Evolutionary conservation across 306 rosid genomes (phyloP), one percentile per base, ranked within the genome.

Genomic region (Calophaca sinica): DNA sequence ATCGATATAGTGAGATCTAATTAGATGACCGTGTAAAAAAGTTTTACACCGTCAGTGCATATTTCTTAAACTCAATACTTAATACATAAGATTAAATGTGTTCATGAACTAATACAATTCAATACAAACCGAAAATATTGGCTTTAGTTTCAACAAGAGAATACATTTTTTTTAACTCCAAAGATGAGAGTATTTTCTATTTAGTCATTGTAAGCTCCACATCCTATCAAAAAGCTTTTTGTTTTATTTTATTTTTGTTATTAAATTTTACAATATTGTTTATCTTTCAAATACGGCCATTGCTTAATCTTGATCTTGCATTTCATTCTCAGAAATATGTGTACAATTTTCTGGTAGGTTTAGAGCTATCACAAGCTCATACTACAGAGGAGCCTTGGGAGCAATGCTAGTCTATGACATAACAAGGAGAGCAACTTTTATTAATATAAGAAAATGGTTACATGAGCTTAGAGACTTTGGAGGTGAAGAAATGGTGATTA

Each of bases 291-390:
- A 2, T 35, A 38, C 32, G 6, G 4, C 6, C 31, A 68, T 57
- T 65, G 38, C 15, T 46, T 70, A 29, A 50, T 39, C 31, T 31
- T 74, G 71, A 68, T 66, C 26, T 58, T 60, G 20, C 36, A 69
- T 53, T 62, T 52, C 7, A 61, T 42, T 68, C 58, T 62, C 15
- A 75, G 12, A 62, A 29, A 29, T 6, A 59, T 54, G 6, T 15
- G 13, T 57, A 55, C 11, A 28, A 32, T 65, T 51, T 55, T 61
- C 42, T 79, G 62, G 53, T 78, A 94, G 99, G 79, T 94, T 91
- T 63, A 91, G 97, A 50, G 99, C 99, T 10, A 94, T 94, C 44
- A 94, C 99, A 8, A 94, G 96, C 49, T 91, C 98, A 50, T 94
- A 94, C 71, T 94, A 94, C 81, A 87, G 97, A 26, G 99, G 99